Conservation (phyloP, 495 filamentous ascomycete genomes). For the Rhizodiscina lignyota region DNA sequence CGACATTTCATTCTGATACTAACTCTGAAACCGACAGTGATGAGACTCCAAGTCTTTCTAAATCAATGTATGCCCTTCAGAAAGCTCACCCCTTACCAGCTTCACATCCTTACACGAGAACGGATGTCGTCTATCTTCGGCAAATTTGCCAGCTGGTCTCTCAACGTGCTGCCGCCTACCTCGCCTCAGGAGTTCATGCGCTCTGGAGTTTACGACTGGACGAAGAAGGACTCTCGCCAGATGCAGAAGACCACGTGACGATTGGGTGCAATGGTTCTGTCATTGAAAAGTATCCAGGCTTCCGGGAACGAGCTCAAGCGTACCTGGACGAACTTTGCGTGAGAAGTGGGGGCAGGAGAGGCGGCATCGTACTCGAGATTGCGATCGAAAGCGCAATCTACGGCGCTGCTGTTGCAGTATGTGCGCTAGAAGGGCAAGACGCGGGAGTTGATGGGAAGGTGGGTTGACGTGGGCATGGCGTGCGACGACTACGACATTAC, state of each 20-base stretch:
- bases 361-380: conserved; percentile 32
- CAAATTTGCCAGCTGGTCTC: conserved; percentile 37
- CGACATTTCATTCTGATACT: conserved; percentile 18
- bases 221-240: conserved; percentile 22
- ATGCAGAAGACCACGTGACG: conserved; percentile 15
- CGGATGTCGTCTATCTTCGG: conserved; percentile 39
- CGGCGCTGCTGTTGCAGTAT: conserved; percentile 44
- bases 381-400: conserved; percentile 44
- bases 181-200: conserved; percentile 49
- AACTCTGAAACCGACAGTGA: conserved; percentile 26
- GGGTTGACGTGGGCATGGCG: too few relatives aligned
- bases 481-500: too few relatives aligned
- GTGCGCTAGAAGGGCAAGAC: conserved; percentile 22
- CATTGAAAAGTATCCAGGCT: conserved; percentile 46
- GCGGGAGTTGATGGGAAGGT: too few relatives aligned
- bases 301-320: conserved; percentile 29
- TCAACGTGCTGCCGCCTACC: conserved; percentile 40
- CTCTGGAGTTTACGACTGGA: conserved; percentile 40
- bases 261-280: conserved; percentile 50
- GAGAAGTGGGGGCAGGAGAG: conserved; percentile 9
- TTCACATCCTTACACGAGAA: conserved; percentile 22
- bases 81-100: conserved; percentile 30
- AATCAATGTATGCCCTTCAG: conserved; percentile 31
- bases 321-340: conserved; percentile 30
- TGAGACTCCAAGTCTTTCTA: conserved; percentile 24